Conservation (phyloP, 305 asterid species). For the Solanum aculeatissimum region DNA sequence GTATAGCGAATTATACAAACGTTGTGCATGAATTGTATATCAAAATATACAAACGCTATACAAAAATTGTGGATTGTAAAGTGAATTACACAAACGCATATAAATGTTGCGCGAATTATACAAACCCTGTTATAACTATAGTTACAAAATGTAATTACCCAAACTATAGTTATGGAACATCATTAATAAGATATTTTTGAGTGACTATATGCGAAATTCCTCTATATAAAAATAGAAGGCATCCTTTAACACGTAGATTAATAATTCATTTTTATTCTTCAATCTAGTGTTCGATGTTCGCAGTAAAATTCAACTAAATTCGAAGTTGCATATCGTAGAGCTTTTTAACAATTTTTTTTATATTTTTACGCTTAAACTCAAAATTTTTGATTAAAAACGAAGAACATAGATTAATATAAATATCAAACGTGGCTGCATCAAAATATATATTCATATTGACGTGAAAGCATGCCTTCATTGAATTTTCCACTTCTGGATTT, state of each 20-base stretch:
- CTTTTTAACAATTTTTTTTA: no score
- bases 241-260: background rate
- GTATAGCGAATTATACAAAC: no score
- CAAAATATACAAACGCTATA: no score
- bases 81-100: no score
- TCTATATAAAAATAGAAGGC: background rate
- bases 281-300: accelerated
- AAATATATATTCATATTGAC: background rate
- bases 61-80: no score
- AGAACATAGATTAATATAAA: background rate
- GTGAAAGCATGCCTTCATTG: background rate
- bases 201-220: no score
- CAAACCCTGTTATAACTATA: no score
- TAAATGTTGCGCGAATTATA: no score
- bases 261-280: background rate
- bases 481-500: background rate
- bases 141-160: no score
- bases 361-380: background rate
- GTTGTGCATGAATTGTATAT: no score
- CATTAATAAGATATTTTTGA: no score
- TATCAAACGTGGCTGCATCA: background rate
- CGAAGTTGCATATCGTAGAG: background rate
- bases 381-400: accelerated
- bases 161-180: no score
- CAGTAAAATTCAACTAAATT: background rate